phyloP scores from a whole-genome alignment of 257 asterid species.

The Primulina eburnea region DNA sequence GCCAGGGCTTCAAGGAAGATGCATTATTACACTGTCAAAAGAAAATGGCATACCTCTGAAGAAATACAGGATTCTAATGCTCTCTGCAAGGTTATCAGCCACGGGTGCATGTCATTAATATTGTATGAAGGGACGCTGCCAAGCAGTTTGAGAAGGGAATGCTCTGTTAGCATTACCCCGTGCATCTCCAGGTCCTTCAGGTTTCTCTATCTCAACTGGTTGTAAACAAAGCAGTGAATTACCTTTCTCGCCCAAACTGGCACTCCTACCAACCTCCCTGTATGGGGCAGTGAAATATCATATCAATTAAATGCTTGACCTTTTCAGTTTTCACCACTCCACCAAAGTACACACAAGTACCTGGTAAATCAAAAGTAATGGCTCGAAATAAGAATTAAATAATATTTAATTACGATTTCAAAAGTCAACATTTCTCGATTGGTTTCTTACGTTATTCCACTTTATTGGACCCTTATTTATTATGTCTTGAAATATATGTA shows the following conservation, averaged over 20 bases:
- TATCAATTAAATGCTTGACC: constrained; percentile 9
- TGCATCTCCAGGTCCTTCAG: constrained; percentile 76
- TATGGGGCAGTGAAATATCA: constrained; percentile 25
- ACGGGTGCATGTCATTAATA: constrained; percentile 75
- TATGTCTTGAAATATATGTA: too few relatives aligned
- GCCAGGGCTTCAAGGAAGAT: not conserved
- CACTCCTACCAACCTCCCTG: constrained; percentile 99
- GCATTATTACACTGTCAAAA: not conserved
- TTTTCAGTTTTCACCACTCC: not conserved
- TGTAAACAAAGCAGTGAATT: constrained; percentile 76
- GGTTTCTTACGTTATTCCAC: too few relatives aligned
- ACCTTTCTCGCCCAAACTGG: constrained; percentile 89
- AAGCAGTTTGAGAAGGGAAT: constrained; percentile 72
- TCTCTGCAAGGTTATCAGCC: constrained; percentile 74
- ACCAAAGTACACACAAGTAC: constrained; percentile 45
- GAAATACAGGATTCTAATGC: constrained; percentile 70
- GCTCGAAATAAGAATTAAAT: constrained; percentile 7
- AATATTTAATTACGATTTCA: not conserved
- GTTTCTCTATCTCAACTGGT: constrained; percentile 74
- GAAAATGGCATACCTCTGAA: constrained; percentile 42
- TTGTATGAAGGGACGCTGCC: constrained; percentile 47
- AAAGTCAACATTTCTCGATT: too few relatives aligned
- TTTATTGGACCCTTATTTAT: too few relatives aligned
- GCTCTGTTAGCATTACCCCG: constrained; percentile 65
- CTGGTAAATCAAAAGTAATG: constrained; percentile 39